Evolutionary conservation across 768 basidiomycete genomes (phyloP), one percentile per base, ranked within the genome.

Genomic region (Russula sp.): DNA sequence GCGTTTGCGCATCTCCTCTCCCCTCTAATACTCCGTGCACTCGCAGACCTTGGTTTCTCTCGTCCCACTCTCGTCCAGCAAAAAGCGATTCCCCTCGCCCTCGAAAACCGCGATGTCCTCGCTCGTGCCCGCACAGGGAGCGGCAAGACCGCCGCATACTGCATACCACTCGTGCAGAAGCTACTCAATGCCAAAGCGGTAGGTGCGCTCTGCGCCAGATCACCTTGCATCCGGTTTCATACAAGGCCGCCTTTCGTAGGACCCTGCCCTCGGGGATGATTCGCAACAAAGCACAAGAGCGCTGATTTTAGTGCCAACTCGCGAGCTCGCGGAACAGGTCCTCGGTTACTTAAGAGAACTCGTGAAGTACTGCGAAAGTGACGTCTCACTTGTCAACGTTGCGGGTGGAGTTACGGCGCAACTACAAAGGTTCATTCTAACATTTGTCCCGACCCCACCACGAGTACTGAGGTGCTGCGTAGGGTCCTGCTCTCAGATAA

Each of bases 101-200:
- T 99, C 39, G 89, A 94, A 73, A 86, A 88, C 67, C 79, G 81
- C 39, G 97, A 99, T 73, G 89, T 99, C 58, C 84, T 99, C 37
- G 96, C 95, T 20, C 84, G 92, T 50, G 96, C 97, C 2, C 83
- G 92, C 37, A 99, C 97, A 3, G 97, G 97, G 18, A 94, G 91
- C 61, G 97, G 97, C 31, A 99, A 99, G 78, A 99, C 97, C 0
- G 92, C 90, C 4, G 94, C 97, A 2, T 99, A 99, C 73, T 92
- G 91, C 69, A 80, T 98, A 10, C 97, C 97, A 0, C 76, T 95
- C 31, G 78, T 92, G 0, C 94, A 98, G 73, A 95, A 93, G 73
- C 86, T 98, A 27, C 71, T 98, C 58, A 83, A 79, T 65, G 82
- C 83, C 3, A 95, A 94, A 82, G 79, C 68, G 66, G 68, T 69